Evolutionary conservation across 179 eudicot genomes (phyloP), one percentile per base, ranked within the genome.

Genomic region (Pouteria campechiana): DNA sequence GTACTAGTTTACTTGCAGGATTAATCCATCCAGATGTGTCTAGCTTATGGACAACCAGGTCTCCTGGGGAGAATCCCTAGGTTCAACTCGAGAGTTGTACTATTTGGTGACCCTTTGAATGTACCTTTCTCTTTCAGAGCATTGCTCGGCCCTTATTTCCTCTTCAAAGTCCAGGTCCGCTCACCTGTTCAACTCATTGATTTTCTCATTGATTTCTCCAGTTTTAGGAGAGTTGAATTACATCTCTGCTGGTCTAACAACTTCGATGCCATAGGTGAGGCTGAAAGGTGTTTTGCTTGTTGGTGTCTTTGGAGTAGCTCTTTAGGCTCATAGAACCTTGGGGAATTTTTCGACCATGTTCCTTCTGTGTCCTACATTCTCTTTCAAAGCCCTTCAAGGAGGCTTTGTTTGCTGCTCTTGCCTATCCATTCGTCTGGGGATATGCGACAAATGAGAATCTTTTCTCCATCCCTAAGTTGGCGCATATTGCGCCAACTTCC

Each of bases 381-480:
- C 1, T 19, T 16, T 34, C 23, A 1, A 20, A 7, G 1, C 12
- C 19, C 0, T 4, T 21, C 2, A 15, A 23, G 1, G 32, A 9
- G 5, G 17, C 9, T 4, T 13, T 31, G 9, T 44, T 44, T 13
- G 8, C 15, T 7, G 17, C 10, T 27, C 30, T 23, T 2, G 10
- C 49, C 9, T 44, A 36, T 0, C 49, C 36, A n/a, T 44, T 44
- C 0, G 22, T 36, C 14, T 44, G 49, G 6, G 49, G 20, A 17
- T n/a, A n/a, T n/a, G 11, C 20, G n/a, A 15, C 21, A 1, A 36
- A 25, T 0, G 49, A 25, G 51, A 46, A 46, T 0, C 1, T 3
- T 16, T 14, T 37, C 7, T 32, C 7, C 16, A 46, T 32, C 0
- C 14, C 14, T 17, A 30, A 1, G 0, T 17, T 25, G 8, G 17